Percentiles rank a stretch among this genome's conserved stretches.
Evolutionary conservation across 2,329 filamentous ascomycete genomes (phyloP).

Genomic region (Xylaria sp.): DNA sequence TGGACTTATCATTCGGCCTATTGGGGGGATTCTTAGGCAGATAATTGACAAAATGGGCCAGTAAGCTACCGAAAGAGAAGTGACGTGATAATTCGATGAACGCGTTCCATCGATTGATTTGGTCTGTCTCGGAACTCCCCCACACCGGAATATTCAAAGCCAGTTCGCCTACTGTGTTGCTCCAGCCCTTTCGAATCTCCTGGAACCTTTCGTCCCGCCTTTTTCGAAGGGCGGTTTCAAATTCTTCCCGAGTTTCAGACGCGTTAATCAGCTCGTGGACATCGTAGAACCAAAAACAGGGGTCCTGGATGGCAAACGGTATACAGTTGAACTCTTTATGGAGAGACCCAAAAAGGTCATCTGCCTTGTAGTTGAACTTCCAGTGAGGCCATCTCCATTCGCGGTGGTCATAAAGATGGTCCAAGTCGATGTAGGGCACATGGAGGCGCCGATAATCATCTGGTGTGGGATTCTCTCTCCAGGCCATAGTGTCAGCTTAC

Average conservation of each 20-base stretch:
- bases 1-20: background rate
- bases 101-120: background rate
- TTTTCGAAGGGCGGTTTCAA: conserved; percentile 7
- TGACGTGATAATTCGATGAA: background rate
- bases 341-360: conserved; percentile 17
- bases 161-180: background rate
- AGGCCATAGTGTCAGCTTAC: background rate
- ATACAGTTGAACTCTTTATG: conserved; percentile 26
- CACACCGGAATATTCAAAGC: background rate
- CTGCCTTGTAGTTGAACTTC: background rate
- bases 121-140: background rate
- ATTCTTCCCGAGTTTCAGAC: conserved; percentile 20
- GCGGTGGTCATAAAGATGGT: background rate
- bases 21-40: background rate
- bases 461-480: conserved; percentile 4
- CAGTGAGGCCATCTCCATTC: conserved; percentile 8
- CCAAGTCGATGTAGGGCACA: conserved; percentile 3
- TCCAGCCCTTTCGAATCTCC: conserved; percentile 12
- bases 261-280: conserved; percentile 1
- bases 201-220: conserved; percentile 26
- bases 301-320: conserved; percentile 24
- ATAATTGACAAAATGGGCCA: conserved; percentile 20
- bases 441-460: background rate
- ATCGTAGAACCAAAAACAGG: conserved; percentile 14
- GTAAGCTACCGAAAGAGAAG: conserved; percentile 27